Evolutionary conservation across 495 filamentous ascomycete species (phyloP).

Genomic region (Recurvomyces mirabilis): DNA sequence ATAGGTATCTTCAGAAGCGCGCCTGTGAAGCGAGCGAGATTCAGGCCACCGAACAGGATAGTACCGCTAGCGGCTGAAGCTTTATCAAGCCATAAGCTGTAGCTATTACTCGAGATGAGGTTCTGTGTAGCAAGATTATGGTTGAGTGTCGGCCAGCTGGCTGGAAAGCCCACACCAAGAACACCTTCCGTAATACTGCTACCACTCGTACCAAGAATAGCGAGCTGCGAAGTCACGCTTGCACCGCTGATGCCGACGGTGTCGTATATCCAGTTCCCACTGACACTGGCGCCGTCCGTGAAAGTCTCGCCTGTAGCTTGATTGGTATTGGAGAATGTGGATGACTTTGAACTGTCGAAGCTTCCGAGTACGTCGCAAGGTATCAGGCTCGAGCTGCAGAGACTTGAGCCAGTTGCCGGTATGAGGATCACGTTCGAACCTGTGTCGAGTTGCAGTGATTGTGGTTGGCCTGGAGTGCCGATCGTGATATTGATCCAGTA

Average conservation of each 20-base stretch:
- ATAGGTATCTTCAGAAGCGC: conserved; percentile 5
- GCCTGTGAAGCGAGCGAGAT: conserved; percentile 7
- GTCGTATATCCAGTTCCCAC: conserved; percentile 76
- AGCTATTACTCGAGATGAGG: conserved; percentile 10
- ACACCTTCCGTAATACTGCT: conserved; percentile 50
- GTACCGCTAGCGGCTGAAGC: conserved; percentile 4
- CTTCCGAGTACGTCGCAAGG: conserved; percentile 5
- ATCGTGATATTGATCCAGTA: conserved; percentile 37
- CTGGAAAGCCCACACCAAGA: conserved; percentile 73
- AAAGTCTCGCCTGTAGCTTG: conserved; percentile 48
- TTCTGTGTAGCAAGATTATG: conserved; percentile 15
- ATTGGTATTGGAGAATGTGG: conserved; percentile 4
- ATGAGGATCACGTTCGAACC: conserved; percentile 78
- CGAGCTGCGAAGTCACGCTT: conserved; percentile 6
- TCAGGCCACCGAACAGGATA: conserved; percentile 15
- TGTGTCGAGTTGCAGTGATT: conserved; percentile 38
- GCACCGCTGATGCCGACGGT: conserved; percentile 53
- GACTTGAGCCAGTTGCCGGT: conserved; percentile 2
- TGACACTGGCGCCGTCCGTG: conserved; percentile 68
- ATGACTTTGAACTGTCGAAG: conserved; percentile 2
- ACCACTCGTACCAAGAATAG: conserved; percentile 4
- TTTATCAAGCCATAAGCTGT: conserved; percentile 18
- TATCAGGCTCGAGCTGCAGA: conserved; percentile 2
- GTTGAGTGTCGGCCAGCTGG: conserved; percentile 36
- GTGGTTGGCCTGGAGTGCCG: conserved; percentile 34